Evolutionary conservation across 345 rosid species (phyloP).

Genomic region (Eutrema yunnanense): DNA sequence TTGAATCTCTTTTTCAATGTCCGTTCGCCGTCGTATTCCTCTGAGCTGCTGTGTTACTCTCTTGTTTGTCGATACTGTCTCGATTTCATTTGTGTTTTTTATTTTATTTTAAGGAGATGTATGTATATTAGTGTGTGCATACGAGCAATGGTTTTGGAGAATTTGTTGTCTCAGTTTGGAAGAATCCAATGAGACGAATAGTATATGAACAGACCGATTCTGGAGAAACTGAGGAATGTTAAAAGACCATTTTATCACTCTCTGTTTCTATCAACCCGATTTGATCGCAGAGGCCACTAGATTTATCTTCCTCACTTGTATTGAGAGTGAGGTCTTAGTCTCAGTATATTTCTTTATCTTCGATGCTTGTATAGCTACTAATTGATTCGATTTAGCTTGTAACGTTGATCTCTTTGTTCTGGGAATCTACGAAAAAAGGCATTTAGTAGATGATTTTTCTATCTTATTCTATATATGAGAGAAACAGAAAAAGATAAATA

Average conservation of each 20-base stretch:
- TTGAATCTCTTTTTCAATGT: slow-evolving; percentile 22
- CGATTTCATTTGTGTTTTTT: neutral
- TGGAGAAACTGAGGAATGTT: too few relatives aligned
- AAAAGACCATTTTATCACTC: too few relatives aligned
- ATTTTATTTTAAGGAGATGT: too few relatives aligned
- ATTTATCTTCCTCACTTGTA: too few relatives aligned
- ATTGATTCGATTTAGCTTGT: neutral
- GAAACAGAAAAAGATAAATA: too few relatives aligned
- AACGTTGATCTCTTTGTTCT: neutral
- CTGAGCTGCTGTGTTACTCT: neutral
- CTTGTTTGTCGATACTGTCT: neutral
- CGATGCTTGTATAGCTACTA: neutral
- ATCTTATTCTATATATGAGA: too few relatives aligned
- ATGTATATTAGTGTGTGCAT: neutral
- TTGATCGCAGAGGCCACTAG: too few relatives aligned
- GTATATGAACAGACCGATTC: too few relatives aligned
- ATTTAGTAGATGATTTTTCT: too few relatives aligned
- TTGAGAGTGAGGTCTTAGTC: neutral
- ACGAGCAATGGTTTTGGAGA: neutral
- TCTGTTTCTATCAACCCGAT: too few relatives aligned
- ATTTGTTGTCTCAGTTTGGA: neutral
- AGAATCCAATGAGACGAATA: neutral
- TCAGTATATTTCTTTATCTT: too few relatives aligned
- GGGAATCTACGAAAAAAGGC: too few relatives aligned
- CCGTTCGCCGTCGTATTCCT: neutral